phyloP scores from a whole-genome alignment of 768 basidiomycete species.

The Phaeolepiota aurea region DNA sequence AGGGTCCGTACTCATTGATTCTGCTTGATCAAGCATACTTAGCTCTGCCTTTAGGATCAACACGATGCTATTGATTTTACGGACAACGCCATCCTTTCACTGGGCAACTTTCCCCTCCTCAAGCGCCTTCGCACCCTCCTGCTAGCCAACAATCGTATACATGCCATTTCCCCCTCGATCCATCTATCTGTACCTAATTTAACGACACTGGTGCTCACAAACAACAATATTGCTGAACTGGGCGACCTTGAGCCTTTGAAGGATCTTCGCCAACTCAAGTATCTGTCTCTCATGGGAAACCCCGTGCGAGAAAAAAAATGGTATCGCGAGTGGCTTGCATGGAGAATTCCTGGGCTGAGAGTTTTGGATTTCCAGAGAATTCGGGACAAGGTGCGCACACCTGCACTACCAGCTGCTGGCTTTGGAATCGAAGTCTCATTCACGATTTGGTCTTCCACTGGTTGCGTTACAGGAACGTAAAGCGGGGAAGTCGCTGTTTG shows the following conservation, averaged over 20 bases:
- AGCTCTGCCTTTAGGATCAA: slow-evolving; percentile 54
- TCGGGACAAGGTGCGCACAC: slow-evolving; percentile 79
- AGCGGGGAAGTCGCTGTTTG: slow-evolving; percentile 65
- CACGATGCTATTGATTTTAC: slow-evolving; percentile 92
- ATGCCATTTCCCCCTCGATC: slow-evolving; percentile 74
- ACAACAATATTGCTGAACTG: slow-evolving; percentile 72
- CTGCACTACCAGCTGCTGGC: slow-evolving; percentile 20
- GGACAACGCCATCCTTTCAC: slow-evolving; percentile 76
- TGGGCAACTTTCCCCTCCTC: slow-evolving; percentile 83
- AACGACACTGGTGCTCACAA: slow-evolving; percentile 73
- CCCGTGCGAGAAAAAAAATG: slow-evolving; percentile 88
- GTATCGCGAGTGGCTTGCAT: slow-evolving; percentile 95
- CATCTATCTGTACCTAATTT: slow-evolving; percentile 82
- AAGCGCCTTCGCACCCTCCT: slow-evolving; percentile 79
- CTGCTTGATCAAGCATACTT: slow-evolving; percentile 9
- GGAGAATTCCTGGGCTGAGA: slow-evolving; percentile 79
- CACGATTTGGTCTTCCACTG: slow-evolving; percentile 3
- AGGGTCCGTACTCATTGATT: slow-evolving; percentile 41
- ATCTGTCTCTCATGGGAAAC: slow-evolving; percentile 71
- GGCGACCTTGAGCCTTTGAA: slow-evolving; percentile 82
- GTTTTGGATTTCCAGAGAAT: slow-evolving; percentile 94
- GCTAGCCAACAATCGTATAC: slow-evolving; percentile 85
- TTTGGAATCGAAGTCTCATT: slow-evolving; percentile 14
- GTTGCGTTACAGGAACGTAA: slow-evolving; percentile 60
- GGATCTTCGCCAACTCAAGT: slow-evolving; percentile 66